These are phyloP conservation scores for Pleurotus djamor DNA, from an alignment of 768 basidiomycete species.

Conservation along the genomic window DNA sequence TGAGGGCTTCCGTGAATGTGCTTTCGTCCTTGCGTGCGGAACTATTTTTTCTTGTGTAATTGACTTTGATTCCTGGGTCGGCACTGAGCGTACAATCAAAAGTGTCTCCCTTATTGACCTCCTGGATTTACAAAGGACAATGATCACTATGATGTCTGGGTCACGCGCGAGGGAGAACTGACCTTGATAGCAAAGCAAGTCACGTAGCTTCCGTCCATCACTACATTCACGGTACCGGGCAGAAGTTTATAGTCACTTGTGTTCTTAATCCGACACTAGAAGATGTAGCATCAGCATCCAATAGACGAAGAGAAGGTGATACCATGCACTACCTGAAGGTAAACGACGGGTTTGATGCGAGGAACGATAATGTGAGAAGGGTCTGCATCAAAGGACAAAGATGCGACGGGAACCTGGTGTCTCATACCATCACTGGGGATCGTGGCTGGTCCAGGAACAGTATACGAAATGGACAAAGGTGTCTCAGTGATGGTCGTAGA, in stretches of 20 bases:
- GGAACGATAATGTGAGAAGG: constrained; percentile 51
- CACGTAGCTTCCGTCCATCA: constrained; percentile 56
- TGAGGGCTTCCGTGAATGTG: constrained; percentile 39
- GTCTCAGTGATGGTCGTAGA: constrained; percentile 48
- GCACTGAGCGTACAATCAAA: constrained; percentile 57
- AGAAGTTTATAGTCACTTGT: constrained; percentile 56
- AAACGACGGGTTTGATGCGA: constrained; percentile 44
- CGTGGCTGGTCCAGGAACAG: constrained; percentile 45
- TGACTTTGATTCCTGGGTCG: constrained; percentile 39
- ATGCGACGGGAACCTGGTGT: constrained; percentile 53
- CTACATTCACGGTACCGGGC: constrained; percentile 50
- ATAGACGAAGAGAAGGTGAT: constrained; percentile 35
- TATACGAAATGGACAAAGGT: constrained; percentile 48
- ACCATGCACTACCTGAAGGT: constrained; percentile 20
- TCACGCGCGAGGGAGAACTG: constrained; percentile 25
- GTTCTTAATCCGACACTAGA: constrained; percentile 51
- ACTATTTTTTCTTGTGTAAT: constrained; percentile 39
- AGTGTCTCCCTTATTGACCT: constrained; percentile 45
- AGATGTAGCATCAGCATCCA: constrained; percentile 14
- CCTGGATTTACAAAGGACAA: constrained; percentile 20
- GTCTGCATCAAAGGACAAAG: constrained; percentile 42
- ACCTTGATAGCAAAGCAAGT: constrained; percentile 43
- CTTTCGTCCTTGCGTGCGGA: constrained; percentile 33
- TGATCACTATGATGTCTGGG: neutral
- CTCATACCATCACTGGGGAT: constrained; percentile 54